Evolutionary conservation across 495 filamentous ascomycete genomes (phyloP), one percentile per base, ranked within the genome.

Genomic region (Trichoderma erinaceum): DNA sequence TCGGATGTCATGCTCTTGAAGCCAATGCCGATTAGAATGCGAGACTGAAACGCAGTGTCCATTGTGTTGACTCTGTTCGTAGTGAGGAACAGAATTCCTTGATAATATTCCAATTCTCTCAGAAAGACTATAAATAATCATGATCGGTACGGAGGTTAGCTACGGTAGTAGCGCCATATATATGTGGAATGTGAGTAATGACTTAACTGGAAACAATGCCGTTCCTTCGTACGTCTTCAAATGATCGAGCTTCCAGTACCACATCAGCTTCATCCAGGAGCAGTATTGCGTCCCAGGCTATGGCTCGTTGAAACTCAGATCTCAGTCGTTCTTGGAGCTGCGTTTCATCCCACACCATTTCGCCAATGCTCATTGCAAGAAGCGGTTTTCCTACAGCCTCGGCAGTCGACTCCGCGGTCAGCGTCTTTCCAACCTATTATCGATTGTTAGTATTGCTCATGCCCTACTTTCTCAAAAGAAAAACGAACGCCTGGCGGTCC

Each of bases 321-420:
- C 76, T 10, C 18, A 46, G 43, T 12, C 43, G 43, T 12, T 70
- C 67, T 46, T 85, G 81, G 15, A 84, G 76, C 0, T 68, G 67
- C 1, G 70, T 68, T 2, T 79, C 73, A 15, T 74, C 70, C 8
- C 73, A 81, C 0, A 81, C 81, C 0, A 85, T 73, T 41, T 84
- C 82, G 4, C 83, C 82, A 1, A 76, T 77, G 7, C 78, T 81
- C 13, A 86, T 76, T 0, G 70, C 61, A 48, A 78, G 80, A 0
- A 85, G 72, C 3, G 83, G 82, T 23, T 72, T 75, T 3, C 74
- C 25, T 6, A 75, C 76, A 25, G 75, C 56, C 65, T 82, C 79
- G 0, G 83, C 80, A 0, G 82, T 79, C 0, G 79, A 76, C 69
- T 84, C 81, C 10, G 85, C 86, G 0, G 86, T 88, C 6, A 85